Evolutionary conservation across 768 basidiomycete genomes (phyloP), one percentile per base, ranked within the genome.

Genomic region (Mrakia frigida): DNA sequence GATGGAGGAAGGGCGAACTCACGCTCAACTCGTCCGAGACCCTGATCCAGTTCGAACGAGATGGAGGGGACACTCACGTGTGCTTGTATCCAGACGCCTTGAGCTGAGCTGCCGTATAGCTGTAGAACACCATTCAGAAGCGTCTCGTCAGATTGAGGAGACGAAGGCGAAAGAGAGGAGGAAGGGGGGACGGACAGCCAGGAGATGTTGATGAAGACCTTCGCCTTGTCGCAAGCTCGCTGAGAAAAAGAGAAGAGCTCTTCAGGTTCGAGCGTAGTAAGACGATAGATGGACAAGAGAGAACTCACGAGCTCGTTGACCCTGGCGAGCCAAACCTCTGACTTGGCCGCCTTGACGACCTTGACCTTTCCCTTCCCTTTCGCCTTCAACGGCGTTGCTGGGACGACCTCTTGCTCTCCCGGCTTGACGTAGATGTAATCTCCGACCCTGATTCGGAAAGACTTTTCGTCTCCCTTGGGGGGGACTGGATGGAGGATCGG

Each of bases 391-490:
- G 31, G 33, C n/a, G 31, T 23, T 14, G 25, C 35, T 2, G 16
- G 10, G 5, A 28, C 23, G 68, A 41, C 52, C 18, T 39, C 70
- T 5, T 39, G 28, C 35, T 72, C 61, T 50, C 76, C 76, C 0
- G 76, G 71, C 33, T n/a, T 43, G 39, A 77, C 53, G 63, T 65
- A 77, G 76, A 77, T 77, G 50, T 56, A 28, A 33, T 77, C 71
- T 25, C 71, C 76, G 16, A 61, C 28, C 11, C n/a, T 18, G 41
- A 77, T 39, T 43, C 65, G 33, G 2, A 18, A 21, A 41, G 65
- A 3, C 21, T 11, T 10, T 1, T 43, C 71, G 59, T 25, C 61
- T 50, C 61, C 69, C 65, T 31, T 50, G 28, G 43, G n/a, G 1
- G 72, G 63, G 35, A 53, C 37, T 18, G 37, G 60, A 28, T 52